Base-by-base conservation (phyloP, 169 alveolate species). In the Eimeria acervulina region DNA sequence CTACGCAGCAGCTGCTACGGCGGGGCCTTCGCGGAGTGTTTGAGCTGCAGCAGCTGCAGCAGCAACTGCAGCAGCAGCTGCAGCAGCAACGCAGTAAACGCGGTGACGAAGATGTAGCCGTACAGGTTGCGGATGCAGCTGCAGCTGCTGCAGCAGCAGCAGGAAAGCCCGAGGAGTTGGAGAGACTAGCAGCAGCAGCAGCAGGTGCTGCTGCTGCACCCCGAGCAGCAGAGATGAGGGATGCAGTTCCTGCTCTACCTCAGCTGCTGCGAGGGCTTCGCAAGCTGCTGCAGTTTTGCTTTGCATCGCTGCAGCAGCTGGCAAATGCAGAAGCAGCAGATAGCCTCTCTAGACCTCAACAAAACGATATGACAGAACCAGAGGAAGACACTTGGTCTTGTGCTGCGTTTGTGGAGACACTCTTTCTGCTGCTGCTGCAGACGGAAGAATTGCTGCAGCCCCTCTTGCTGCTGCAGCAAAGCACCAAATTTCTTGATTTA, bases 381-480 rank as follows among this genome's bases (percentile, higher is more conserved):
- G 66, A 59, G 26, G 68, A 80, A 15, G 90, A 44, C 19, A 8
- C 90, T 1, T 28, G 40, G 31, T 31, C 90, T 17, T 42, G 47
- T n/a, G 68, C 90, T 12, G 68, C 90, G 5, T 80, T 80, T 80
- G 90, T 80, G 51, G 90, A 80, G 68, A 80, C 68, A 6, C 90
- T 80, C 36, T 80, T 80, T n/a, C 68, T 80, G 70, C 90, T 80
- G 70, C 68, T 80, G 90, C 90, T 80, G 90, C 90, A 80, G 3
- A 47, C 90, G 23, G 90, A 80, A 44, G 90, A 80, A 21, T 70
- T 80, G 51, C 90, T 80, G 90, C 90, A 44, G 70, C 90, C 90
- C 61, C 68, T 80, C 68, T 55, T 80, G 90, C 90, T 80, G 90
- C 90, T 80, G 90, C 90, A 80, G 90, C 90, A 80, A 47, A 80